These are phyloP conservation scores for Hortiboletus campestris DNA, from an alignment of 768 basidiomycete species.

Conservation along the genomic window DNA sequence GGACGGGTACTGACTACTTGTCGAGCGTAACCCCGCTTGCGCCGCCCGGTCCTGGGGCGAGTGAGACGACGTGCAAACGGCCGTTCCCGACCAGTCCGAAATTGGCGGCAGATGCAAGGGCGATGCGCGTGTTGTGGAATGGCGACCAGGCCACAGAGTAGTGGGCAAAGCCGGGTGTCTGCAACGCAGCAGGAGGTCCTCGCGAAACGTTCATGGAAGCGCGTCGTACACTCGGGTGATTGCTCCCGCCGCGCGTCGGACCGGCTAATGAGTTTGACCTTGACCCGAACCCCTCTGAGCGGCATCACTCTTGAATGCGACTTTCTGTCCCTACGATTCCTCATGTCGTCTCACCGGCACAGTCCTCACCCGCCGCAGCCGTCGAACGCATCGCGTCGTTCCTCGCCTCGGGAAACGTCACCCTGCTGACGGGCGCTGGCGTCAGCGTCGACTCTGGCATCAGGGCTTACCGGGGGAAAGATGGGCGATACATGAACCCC, in stretches of 20 bases:
- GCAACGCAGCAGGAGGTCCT: conserved; percentile 48
- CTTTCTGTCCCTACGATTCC: conserved; percentile 77
- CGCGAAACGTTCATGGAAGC: conserved; percentile 34
- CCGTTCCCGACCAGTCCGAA: conserved; percentile 97
- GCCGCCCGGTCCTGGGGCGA: conserved; percentile 47
- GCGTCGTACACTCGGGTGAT: too few species aligned
- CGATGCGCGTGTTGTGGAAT: conserved; percentile 71
- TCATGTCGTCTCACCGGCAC: conserved; percentile 42
- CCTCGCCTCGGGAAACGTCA: conserved; percentile 64
- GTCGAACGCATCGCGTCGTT: conserved; percentile 63
- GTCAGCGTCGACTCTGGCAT: conserved; percentile 96
- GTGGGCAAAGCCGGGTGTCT: conserved; percentile 83
- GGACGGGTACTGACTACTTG: conserved; percentile 56
- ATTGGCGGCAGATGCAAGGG: conserved; percentile 84
- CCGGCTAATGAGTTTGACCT: not conserved
- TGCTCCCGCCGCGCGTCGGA: not conserved
- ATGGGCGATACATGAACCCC: conserved; percentile 88
- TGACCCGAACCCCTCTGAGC: not conserved
- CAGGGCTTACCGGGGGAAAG: conserved; percentile 83
- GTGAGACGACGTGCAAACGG: conserved; percentile 67
- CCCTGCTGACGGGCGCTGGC: conserved; percentile 86
- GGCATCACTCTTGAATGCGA: conserved; percentile 63
- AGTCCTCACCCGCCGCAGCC: conserved; percentile 47
- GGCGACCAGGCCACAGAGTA: conserved; percentile 84
- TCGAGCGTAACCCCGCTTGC: conserved; percentile 50